Base-by-base conservation (phyloP, 441 rosid species). In the Pelargonium myrrhifolium region DNA sequence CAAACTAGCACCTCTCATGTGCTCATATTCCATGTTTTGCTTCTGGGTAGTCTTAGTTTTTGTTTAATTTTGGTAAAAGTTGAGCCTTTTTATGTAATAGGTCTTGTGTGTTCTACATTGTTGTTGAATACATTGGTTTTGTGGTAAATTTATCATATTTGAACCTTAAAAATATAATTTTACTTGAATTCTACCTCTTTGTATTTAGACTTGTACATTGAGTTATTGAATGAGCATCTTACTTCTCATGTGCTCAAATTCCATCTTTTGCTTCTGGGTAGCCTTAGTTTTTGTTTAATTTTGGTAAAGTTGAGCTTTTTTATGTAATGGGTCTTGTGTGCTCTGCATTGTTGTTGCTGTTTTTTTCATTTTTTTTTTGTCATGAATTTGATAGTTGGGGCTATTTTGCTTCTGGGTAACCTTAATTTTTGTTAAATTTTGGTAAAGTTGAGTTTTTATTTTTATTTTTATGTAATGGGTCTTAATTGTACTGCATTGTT, bases 11-110 rank as follows among this genome's bases (percentile, higher is more conserved):
- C 39, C n/a, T 17, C 66, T 12, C 37, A 37, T 62, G 10, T 62
- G 31, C 61, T 53, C 45, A 39, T 49, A 4, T 68, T 11, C 20
- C 14, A 9, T 11, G 9, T 67, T 64, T 21, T 0, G 60, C 60
- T 49, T 64, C 37, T 70, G 51, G 53, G 75, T 59, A 15, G 6
- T 28, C 61, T 62, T 31, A 68, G 58, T 14, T 55, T 18, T 22
- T 12, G 43, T 65, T 58, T 22, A 71, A 59, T 21, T 55, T 18
- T 18, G 22, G 43, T 31, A 15, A 17, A 20, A 51, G 28, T 58
- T 9, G 9, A 22, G n/a, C n/a, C 21, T 56, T 10, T 18, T 56
- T 56, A 9, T 56, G 24, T 56, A 56, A 56, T 56, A 28, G 31
- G 61, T 56, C 11, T 55, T 55, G 61, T 56, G 61, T 21, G 4